Evolutionary conservation across 2,329 filamentous ascomycete genomes (phyloP), one percentile per base, ranked within the genome.

Genomic region (Colletotrichum sp.): DNA sequence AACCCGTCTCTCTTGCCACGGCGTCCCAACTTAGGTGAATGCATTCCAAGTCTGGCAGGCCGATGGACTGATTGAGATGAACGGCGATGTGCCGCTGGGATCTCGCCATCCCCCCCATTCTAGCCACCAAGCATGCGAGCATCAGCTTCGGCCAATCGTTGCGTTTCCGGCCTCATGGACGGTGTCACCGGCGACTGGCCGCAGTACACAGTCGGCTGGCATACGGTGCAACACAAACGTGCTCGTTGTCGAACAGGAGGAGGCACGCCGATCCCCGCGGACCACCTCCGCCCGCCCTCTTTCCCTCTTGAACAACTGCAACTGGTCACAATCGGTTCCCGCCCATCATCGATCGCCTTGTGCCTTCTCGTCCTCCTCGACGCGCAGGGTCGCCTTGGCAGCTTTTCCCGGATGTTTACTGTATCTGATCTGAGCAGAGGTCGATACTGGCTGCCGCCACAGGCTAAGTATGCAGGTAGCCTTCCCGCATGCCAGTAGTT

Each of bases 171-270:
- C 72, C 64, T 60, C 26, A 49, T 77, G 72, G 72, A 76, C 49
- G 73, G 73, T 69, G 52, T 73, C 65, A 75, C 75, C 49, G 32
- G 71, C 26, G 65, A 62, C n/a, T 75, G 60, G 76, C 69, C 65
- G 76, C 78, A 71, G 79, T 49, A 49, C 77, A 74, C 69, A 73
- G 68, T 80, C 36, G 44, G 49, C 36, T 64, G 44, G 70, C 73
- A 69, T 49, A 64, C 60, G 71, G 82, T 83, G 78, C 80, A 78
- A 84, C 82, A 76, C 78, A 80, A 79, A 80, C 79, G 75, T 77
- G 74, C 69, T 72, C 77, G 79, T 68, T 65, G 78, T 80, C 79
- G 77, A 79, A 73, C 71, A 71, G 66, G 44, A 76, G 16, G 68
- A 55, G 60, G 36, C 39, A 30, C 63, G 52, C 24, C 28, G 74